phyloP scores from a whole-genome alignment of 1,284 basidiomycete species.

The Puccinia brachypodii region DNA sequence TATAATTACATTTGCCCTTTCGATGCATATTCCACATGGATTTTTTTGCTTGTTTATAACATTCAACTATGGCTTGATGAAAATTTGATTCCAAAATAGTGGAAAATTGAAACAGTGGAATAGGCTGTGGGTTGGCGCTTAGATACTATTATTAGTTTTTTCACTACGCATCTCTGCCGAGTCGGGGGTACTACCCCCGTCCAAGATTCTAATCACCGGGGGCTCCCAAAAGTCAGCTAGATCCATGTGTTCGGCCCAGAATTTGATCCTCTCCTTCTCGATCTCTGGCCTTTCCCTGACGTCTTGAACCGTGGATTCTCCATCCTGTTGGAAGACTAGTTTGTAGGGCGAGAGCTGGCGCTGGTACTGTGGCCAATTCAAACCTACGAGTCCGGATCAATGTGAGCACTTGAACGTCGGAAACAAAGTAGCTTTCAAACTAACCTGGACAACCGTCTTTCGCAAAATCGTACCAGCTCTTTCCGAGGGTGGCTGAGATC shows the following conservation, averaged over 20 bases:
- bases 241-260: slow-evolving; percentile 5
- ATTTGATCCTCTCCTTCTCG: slow-evolving; percentile 13
- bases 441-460: slow-evolving; percentile 23
- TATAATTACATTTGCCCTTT: neutral
- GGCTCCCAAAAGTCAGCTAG: neutral
- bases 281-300: neutral
- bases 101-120: neutral
- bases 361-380: slow-evolving; percentile 27
- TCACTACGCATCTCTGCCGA: neutral
- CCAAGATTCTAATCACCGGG: neutral
- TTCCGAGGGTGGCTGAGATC: slow-evolving; percentile 15
- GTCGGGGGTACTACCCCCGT: neutral
- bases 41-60: too few relatives aligned
- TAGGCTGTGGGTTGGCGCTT: neutral
- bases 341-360: neutral
- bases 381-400: neutral
- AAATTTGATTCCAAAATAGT: neutral
- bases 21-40: too few relatives aligned
- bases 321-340: slow-evolving; percentile 22
- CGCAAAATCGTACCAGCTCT: slow-evolving; percentile 20
- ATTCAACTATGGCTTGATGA: neutral
- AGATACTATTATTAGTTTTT: neutral
- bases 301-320: neutral
- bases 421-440: too few relatives aligned
- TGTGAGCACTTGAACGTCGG: too few relatives aligned